Percentiles rank a stretch among this genome's conserved stretches.
phyloP scores from a whole-genome alignment of 225 moss, liverwort and hornwort genomes.

The Polytrichum formosum region DNA sequence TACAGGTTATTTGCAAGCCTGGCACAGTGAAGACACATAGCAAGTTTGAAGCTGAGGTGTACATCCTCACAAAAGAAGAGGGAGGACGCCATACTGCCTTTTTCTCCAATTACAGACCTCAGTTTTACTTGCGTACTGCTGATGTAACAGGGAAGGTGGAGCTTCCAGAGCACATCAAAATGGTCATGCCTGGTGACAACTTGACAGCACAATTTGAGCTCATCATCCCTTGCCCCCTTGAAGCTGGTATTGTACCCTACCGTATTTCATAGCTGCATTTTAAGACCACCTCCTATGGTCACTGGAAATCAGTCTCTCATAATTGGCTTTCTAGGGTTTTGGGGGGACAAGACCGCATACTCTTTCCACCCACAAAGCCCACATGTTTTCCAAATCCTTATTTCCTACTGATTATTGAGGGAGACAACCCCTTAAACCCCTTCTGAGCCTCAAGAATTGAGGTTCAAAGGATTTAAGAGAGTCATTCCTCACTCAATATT shows the following conservation, averaged over 20 bases:
- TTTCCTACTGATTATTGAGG: too few species aligned
- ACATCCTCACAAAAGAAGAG: conserved; percentile 90
- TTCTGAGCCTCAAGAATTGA: too few species aligned
- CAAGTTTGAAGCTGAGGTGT: conserved; percentile 84
- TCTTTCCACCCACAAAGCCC: too few species aligned
- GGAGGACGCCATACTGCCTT: conserved; percentile 92
- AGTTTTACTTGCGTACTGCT: conserved; percentile 87
- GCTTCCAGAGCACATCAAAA: conserved; percentile 87
- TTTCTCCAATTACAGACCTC: conserved; percentile 92
- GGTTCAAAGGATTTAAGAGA: too few species aligned
- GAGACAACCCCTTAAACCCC: too few species aligned
- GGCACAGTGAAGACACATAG: conserved; percentile 76
- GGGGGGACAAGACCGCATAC: too few species aligned
- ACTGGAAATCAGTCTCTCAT: too few species aligned
- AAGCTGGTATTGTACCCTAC: conserved; percentile 36
- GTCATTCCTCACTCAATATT: too few species aligned
- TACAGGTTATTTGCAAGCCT: conserved; percentile 72
- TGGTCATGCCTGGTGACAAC: conserved; percentile 97
- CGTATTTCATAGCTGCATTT: background rate
- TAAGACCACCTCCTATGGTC: too few species aligned
- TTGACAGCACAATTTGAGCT: conserved; percentile 76
- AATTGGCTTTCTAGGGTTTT: too few species aligned
- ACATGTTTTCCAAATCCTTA: too few species aligned
- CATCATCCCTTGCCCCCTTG: conserved; percentile 72
- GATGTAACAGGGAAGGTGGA: conserved; percentile 89